Base-by-base conservation (phyloP, 306 rosid genomes). In the Vicia villosa region DNA sequence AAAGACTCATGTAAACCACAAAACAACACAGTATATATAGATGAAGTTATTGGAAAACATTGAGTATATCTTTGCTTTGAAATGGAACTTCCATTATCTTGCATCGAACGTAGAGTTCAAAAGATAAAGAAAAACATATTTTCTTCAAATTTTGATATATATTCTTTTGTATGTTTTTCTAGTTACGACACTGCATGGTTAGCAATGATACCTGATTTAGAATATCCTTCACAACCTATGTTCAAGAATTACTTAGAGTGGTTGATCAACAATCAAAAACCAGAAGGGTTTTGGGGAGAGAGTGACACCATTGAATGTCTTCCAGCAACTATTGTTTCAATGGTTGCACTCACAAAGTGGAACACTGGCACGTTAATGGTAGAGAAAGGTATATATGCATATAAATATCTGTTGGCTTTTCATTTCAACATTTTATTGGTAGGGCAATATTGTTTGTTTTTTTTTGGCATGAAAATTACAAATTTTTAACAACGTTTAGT, bases 161-260 rank as follows among this genome's bases (percentile, higher is more conserved):
- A 72, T 46, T 49, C 72, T 19, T 79, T 78, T 8, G 60, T 84
- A 15, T 45, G 52, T 5, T 81, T 81, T 71, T 84, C 85, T 24
- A 76, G 83, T 43, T 81, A 84, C 36, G 82, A 81, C 19, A 84
- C 88, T 14, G 88, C 88, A 51, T 84, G 88, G 88, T 28, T 81
- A 59, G 88, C 88, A 12, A 75, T 84, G 67, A 78, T 81, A 54
- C 85, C 85, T 14, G 66, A 77, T 71, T 14, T 63, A 0, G 8
- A 34, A 26, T 3, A 73, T 42, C 65, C 69, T 70, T 57, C 32
- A 14, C 63, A 75, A 52, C 88, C 88, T 5, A 84, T 75, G 85
- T 84, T 84, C 69, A 50, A 9, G 32, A 69, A 16, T 52, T 84
- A 72, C 68, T 75, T 84, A 71, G 34, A 72, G 1, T 84, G 85